Evolutionary conservation across 176 grass and related monocot species (phyloP), one percentile per base, ranked within the genome.

Genomic region (Coix lacrymajobi): DNA sequence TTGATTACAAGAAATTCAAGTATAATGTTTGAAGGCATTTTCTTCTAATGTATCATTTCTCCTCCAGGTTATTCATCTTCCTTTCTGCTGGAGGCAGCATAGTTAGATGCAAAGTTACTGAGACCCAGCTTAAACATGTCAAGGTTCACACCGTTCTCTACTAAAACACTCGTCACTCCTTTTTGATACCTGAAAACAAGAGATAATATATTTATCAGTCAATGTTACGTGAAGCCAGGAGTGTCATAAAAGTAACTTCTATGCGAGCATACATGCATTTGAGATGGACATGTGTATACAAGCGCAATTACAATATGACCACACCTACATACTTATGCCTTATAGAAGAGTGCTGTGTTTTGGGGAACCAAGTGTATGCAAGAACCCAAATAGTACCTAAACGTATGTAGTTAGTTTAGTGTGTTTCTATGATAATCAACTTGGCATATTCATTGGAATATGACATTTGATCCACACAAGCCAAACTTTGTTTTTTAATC

Each of bases 81-180:
- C 12, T 75, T 77, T 45, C 2, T 73, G 76, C 60, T 72, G 14
- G 26, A 73, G n/a, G 81, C 75, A 15, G 67, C 73, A 85, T 25
- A 56, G 26, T 79, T 83, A 45, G 49, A 84, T 74, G 87, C 77
- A 37, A 94, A 94, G 52, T 97, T 90, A 81, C 75, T 84, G 36
- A 97, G 92, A 39, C 94, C 94, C 73, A 88, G 78, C 92, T 87
- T 97, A 72, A 97, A 89, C 80, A 90, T 92, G 65, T 97, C 88
- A 34, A 97, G 89, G 77, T 97, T 97, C 85, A 97, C 29, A 17
- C 89, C 94, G 1, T 94, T 90, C 57, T 94, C 87, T 60, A 97
- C 94, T 30, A 94, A 75, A 64, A 94, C 82, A 66, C 87, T 79
- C 17, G 92, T 92, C 79, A 90, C 94, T 74, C 94, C 92, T 90